phyloP scores from a whole-genome alignment of 169 alveolate species.

The Eimeria brunetti region DNA sequence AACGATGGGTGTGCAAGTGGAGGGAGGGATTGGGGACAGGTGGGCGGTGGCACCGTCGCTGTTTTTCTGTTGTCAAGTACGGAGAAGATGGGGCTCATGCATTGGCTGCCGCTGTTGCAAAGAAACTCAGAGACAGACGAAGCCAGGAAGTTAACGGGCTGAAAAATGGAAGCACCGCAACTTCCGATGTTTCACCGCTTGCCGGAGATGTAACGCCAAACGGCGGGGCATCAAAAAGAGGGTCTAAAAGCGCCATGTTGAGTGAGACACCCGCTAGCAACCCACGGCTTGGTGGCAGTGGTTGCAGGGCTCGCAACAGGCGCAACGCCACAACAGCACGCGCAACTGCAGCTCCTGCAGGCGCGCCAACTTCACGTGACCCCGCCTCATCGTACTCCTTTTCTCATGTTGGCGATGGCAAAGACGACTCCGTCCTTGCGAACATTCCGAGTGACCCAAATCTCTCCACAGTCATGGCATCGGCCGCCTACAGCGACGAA shows the following conservation, averaged over 20 bases:
- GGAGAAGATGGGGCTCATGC: conserved; percentile 79
- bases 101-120: conserved; percentile 80
- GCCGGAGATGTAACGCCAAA: not conserved
- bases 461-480: conserved; percentile 55
- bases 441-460: conserved; percentile 25
- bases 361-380: conserved; percentile 1
- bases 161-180: not conserved
- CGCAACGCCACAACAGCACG: conserved; percentile 13
- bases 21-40: conserved; percentile 52
- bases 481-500: conserved; percentile 73
- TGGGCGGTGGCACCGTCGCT: conserved; percentile 74
- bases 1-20: conserved; percentile 82
- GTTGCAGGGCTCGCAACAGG: not conserved
- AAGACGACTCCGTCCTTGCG: not conserved
- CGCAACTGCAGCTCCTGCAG: conserved; percentile 23
- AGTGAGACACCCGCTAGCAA: conserved; percentile 4
- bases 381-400: not conserved
- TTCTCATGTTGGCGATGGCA: conserved; percentile 27
- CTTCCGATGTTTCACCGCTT: not conserved
- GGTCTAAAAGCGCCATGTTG: not conserved
- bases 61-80: conserved; percentile 78
- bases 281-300: not conserved
- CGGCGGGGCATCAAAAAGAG: conserved; percentile 32
- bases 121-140: conserved; percentile 75
- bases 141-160: conserved; percentile 35